A percentile compares a stretch with the other conserved stretches of the same genome.
These are phyloP conservation scores for Dictyophora rubrovolvata DNA, from an alignment of 768 basidiomycete genomes.

Conservation along the genomic window DNA sequence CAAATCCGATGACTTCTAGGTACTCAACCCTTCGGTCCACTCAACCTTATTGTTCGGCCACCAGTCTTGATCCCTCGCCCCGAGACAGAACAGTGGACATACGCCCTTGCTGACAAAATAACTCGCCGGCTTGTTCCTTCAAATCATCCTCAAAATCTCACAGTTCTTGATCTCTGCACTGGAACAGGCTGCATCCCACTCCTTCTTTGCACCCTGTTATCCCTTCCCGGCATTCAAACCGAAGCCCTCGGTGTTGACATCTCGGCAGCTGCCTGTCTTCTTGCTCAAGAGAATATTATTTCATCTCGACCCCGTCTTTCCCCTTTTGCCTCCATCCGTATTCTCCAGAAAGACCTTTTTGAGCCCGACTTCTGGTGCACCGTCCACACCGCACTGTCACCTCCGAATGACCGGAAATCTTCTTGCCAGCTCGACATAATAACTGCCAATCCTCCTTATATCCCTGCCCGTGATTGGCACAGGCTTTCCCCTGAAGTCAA, in stretches of 20 bases:
- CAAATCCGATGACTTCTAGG: slow-evolving; percentile 29
- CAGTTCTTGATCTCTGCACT: slow-evolving; percentile 82
- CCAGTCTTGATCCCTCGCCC: slow-evolving; percentile 91
- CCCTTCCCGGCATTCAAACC: slow-evolving; percentile 36
- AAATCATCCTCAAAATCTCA: slow-evolving; percentile 21
- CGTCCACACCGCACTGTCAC: background rate
- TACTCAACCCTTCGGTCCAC: slow-evolving; percentile 81
- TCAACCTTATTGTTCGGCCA: slow-evolving; percentile 59
- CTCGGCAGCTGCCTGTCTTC: slow-evolving; percentile 43
- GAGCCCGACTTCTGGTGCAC: slow-evolving; percentile 38
- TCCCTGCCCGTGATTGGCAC: slow-evolving; percentile 56
- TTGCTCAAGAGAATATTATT: slow-evolving; percentile 37
- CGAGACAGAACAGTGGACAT: slow-evolving; percentile 83
- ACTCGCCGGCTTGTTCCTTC: slow-evolving; percentile 23
- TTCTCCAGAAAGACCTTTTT: slow-evolving; percentile 30
- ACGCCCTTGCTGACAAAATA: slow-evolving; percentile 44
- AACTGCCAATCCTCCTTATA: slow-evolving; percentile 84
- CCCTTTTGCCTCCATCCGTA: slow-evolving; percentile 22
- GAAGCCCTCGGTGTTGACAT: slow-evolving; percentile 60
- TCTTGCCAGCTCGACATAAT: slow-evolving; percentile 56
- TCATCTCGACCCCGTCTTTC: slow-evolving; percentile 18
- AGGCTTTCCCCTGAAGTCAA: slow-evolving; percentile 58
- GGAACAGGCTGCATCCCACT: slow-evolving; percentile 90
- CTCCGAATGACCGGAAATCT: background rate
- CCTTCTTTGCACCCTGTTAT: slow-evolving; percentile 58